Evolutionary conservation across 2,329 filamentous ascomycete genomes (phyloP).

Genomic region (Xylaria digitata): DNA sequence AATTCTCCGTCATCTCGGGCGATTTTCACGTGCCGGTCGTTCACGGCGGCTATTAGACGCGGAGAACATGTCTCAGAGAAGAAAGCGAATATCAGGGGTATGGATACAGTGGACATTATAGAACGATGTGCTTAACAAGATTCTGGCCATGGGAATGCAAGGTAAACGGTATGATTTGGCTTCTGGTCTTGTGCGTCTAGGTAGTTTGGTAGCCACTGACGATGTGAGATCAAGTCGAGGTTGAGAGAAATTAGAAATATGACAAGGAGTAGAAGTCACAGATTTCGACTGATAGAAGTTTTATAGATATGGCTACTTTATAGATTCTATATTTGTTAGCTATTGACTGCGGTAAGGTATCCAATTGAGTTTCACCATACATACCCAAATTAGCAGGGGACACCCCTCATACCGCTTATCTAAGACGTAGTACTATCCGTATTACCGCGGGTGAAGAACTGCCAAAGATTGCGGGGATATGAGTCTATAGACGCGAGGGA

Average conservation of each 20-base stretch:
- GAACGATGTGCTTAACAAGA: not conserved
- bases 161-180: not conserved
- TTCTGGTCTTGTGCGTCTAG: not conserved
- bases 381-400: not conserved
- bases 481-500: not conserved
- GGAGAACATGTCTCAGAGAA: conserved; percentile 32
- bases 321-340: not conserved
- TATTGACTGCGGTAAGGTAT: not conserved
- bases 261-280: not conserved
- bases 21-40: conserved; percentile 30
- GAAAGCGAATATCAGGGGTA: conserved; percentile 25
- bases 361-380: not conserved
- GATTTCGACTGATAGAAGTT: not conserved
- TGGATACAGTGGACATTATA: conserved; percentile 24
- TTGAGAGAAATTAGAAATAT: not conserved
- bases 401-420: not conserved
- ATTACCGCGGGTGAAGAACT: no score
- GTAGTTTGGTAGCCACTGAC: not conserved
- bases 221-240: not conserved
- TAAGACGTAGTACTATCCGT: no score
- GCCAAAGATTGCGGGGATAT: not conserved
- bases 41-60: conserved; percentile 26
- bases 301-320: not conserved
- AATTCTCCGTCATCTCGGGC: conserved; percentile 20
- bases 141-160: no score